phyloP scores from a whole-genome alignment of 1,284 basidiomycete species.

The Leccinum angustisporum region DNA sequence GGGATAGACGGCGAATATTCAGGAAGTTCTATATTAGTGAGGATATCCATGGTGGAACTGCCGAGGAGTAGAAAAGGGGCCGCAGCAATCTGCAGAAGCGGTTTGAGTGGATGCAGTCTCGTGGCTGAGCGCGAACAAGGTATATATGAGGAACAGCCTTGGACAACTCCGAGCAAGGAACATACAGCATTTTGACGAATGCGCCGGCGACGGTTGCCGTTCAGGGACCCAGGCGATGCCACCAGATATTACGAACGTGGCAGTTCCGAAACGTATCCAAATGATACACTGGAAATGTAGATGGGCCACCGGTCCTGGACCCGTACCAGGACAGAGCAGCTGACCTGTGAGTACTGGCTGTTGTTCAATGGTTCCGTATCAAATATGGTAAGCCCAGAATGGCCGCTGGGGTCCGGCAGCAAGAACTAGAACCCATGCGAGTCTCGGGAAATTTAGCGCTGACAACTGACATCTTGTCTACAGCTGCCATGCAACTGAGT shows the following conservation, averaged over 20 bases:
- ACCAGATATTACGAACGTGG: slow-evolving; percentile 10
- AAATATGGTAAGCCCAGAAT: neutral
- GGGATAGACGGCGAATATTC: slow-evolving; percentile 32
- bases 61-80: slow-evolving; percentile 1
- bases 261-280: slow-evolving; percentile 12
- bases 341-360: slow-evolving; percentile 1
- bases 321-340: neutral
- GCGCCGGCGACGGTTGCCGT: slow-evolving; percentile 11
- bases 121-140: slow-evolving; percentile 1
- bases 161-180: slow-evolving; percentile 3
- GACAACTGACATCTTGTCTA: neutral
- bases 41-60: slow-evolving; percentile 17
- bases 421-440: neutral
- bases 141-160: slow-evolving; percentile 28
- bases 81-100: neutral
- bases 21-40: slow-evolving; percentile 23
- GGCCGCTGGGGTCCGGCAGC: neutral
- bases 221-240: slow-evolving; percentile 20
- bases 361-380: neutral
- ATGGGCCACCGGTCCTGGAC: neutral
- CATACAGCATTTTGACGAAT: slow-evolving; percentile 11
- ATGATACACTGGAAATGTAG: slow-evolving; percentile 5
- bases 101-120: slow-evolving; percentile 1
- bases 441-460: neutral
- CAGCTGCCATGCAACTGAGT: too few relatives aligned